These are phyloP conservation scores for Aspergillus pseudotamarii DNA, from an alignment of 2,329 filamentous ascomycete genomes.

Conservation along the genomic window DNA sequence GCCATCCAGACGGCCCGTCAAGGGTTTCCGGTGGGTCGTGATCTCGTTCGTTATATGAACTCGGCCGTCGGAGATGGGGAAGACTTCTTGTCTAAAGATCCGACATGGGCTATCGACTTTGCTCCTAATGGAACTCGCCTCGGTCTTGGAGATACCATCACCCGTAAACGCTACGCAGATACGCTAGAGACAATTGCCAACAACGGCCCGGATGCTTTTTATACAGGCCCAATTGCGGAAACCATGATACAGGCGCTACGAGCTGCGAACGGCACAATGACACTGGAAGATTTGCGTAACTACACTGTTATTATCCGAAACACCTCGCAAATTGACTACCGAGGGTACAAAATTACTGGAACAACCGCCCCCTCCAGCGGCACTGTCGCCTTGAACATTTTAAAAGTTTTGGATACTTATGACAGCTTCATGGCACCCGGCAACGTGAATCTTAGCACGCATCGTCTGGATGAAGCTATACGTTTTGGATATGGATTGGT, in stretches of 20 bases:
- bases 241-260: slow-evolving; percentile 72
- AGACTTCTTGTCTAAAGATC: slow-evolving; percentile 74
- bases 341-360: slow-evolving; percentile 68
- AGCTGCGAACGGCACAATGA: slow-evolving; percentile 79
- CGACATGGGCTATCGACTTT: slow-evolving; percentile 84
- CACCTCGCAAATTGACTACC: slow-evolving; percentile 66
- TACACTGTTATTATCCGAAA: slow-evolving; percentile 71
- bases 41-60: slow-evolving; percentile 74
- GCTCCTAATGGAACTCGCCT: slow-evolving; percentile 78
- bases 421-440: slow-evolving; percentile 61
- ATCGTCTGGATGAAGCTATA: slow-evolving; percentile 85
- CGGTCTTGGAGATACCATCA: slow-evolving; percentile 74
- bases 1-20: slow-evolving; percentile 73
- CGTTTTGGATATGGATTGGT: slow-evolving; percentile 78
- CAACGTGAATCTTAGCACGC: slow-evolving; percentile 68
- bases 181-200: slow-evolving; percentile 77
- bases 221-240: slow-evolving; percentile 71
- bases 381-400: slow-evolving; percentile 69
- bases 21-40: slow-evolving; percentile 73
- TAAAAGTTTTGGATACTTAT: slow-evolving; percentile 85
- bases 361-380: slow-evolving; percentile 77
- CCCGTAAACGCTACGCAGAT: slow-evolving; percentile 76
- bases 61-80: slow-evolving; percentile 50
- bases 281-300: slow-evolving; percentile 71
- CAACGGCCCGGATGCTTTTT: slow-evolving; percentile 73